Base-by-base conservation (phyloP, 2,329 filamentous ascomycete species). In the Aspergillus sp. region DNA sequence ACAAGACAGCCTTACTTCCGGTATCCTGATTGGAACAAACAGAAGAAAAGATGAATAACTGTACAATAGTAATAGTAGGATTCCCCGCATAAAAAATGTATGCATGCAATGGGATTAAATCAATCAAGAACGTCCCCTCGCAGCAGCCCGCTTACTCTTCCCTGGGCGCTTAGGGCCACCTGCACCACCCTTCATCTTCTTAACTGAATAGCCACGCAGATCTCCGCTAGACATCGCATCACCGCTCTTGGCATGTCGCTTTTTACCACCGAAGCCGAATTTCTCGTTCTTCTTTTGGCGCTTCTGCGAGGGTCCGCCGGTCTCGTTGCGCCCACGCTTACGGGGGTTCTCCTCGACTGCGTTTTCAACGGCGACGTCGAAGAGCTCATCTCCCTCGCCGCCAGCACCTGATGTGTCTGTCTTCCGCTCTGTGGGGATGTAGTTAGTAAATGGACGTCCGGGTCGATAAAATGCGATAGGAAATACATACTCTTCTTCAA, bases 211-310 rank as follows among this genome's bases (percentile, higher is more conserved):
- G 1, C 85, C 86, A 61, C 86, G 86, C 66, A 96, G 78, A 74
- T 99, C 95, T 60, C 86, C 88, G 47, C 87, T 92, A 64, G 90
- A 96, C 61, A 83, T 73, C 49, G 93, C 92, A 76, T 97, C 93
- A 66, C 91, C 91, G 60, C 92, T 96, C 85, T 99, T 99, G 56
- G 83, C 78, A 73, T 92, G 87, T 55, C 89, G 83, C 83, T 99
- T 99, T 86, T 96, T 97, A 67, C 95, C 95, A 60, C 95, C 95
- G 70, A 93, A 96, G 22, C 95, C 95, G 74, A 88, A 98, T 80
- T 96, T 97, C 64, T 90, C 84, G 73, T 99, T 88, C 81, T 96
- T 96, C 86, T 96, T 96, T 73, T 89, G 85, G 60, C 95, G 88
- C 82, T 98, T 98, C 62, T 51, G 3, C 51, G 77, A 73, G 57